phyloP scores from a whole-genome alignment of 106 monocot species.

The Alisma plantagoaquatica region DNA sequence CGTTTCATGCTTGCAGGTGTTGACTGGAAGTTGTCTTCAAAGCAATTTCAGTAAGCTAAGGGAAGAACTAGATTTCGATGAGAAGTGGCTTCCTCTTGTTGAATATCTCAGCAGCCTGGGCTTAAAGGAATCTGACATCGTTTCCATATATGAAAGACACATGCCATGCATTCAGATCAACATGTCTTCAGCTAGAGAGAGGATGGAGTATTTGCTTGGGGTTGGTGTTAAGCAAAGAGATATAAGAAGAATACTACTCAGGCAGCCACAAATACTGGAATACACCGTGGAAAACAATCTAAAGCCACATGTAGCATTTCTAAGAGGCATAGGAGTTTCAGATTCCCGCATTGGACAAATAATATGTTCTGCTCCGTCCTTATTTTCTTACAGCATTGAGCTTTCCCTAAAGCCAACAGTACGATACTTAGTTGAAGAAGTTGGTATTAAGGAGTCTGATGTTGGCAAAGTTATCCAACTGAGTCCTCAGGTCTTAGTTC shows the following conservation, averaged over 20 bases:
- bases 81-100: slow-evolving; percentile 84
- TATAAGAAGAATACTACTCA: slow-evolving; percentile 67
- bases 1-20: slow-evolving; percentile 32
- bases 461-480: slow-evolving; percentile 88
- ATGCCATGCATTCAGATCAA: slow-evolving; percentile 86
- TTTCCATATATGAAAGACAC: slow-evolving; percentile 81
- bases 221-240: slow-evolving; percentile 73
- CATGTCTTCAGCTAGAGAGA: slow-evolving; percentile 64
- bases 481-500: slow-evolving; percentile 91
- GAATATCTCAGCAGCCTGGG: slow-evolving; percentile 82
- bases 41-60: slow-evolving; percentile 49
- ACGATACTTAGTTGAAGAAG: slow-evolving; percentile 88
- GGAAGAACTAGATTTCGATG: slow-evolving; percentile 81
- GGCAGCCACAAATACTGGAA: slow-evolving; percentile 92
- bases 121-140: slow-evolving; percentile 71
- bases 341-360: slow-evolving; percentile 73
- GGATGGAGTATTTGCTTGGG: slow-evolving; percentile 59
- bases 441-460: slow-evolving; percentile 65
- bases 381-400: slow-evolving; percentile 88
- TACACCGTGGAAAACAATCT: slow-evolving; percentile 86
- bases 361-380: slow-evolving; percentile 71
- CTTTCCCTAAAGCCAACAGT: slow-evolving; percentile 81
- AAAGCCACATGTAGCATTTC: slow-evolving; percentile 70
- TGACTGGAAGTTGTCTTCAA: slow-evolving; percentile 30
- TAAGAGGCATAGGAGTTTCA: slow-evolving; percentile 61